Evolutionary conservation across 805 yeast genomes (phyloP), one percentile per base, ranked within the genome.

Genomic region (Suhomyces pyralidae): DNA sequence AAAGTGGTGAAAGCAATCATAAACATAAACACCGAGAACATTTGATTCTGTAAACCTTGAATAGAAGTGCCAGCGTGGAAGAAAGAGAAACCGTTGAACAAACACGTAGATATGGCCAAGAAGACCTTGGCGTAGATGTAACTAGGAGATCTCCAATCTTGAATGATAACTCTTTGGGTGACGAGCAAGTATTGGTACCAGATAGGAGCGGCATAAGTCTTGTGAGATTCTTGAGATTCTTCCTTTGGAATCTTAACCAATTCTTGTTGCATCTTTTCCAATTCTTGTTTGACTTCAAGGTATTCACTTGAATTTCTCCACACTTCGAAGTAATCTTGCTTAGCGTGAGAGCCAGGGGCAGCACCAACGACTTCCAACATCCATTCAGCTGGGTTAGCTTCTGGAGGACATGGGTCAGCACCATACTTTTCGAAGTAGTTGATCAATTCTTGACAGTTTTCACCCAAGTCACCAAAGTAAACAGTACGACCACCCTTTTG

Each of bases 341-440:
- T 76, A 17, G 90, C 88, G 59, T 82, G 85, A 34, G 89, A 81
- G 50, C 90, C 91, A 6, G 91, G 91, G 34, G 91, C 90, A 50
- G 91, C 91, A 62, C 92, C 91, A 61, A 86, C 86, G 57, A 85
- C 88, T 56, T 87, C 87, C 69, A 90, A 76, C 96, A 90, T 90
- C 94, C 96, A 90, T 73, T 90, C 96, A 12, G 74, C 75, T 7
- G 76, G 75, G 55, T 70, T 70, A 7, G 75, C 71, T 58, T 69
- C 71, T 32, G 55, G 50, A 14, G 75, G 76, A 63, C 76, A 71
- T 43, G 64, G 63, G 46, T 64, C 69, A n/a, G 75, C 71, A 6
- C 76, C 77, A 54, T 72, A 60, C 47, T 61, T 59, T 58, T 73
- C 73, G 54, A 74, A 74, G 59, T 72, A 73, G 46, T 60, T 45